A percentile compares a stretch with the other conserved stretches of the same genome.
phyloP scores from a whole-genome alignment of 805 yeast species.

The Vanderwaltozyma verrucispora region DNA sequence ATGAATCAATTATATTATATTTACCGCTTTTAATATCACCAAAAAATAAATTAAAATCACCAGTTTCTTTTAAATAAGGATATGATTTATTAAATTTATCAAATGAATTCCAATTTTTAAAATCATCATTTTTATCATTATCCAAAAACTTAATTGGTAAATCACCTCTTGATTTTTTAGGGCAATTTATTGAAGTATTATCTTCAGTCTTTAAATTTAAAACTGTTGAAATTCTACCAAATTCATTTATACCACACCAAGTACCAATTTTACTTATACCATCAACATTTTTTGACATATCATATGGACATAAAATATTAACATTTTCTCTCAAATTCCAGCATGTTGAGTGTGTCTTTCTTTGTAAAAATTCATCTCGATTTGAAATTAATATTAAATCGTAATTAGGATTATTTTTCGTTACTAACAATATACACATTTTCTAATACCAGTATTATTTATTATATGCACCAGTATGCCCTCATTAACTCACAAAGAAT shows the following conservation, averaged over 20 bases:
- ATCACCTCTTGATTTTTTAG: slow-evolving; percentile 34
- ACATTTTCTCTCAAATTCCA: slow-evolving; percentile 19
- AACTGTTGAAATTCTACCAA: slow-evolving; percentile 57
- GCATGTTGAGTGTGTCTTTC: slow-evolving; percentile 60
- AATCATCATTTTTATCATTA: slow-evolving; percentile 11
- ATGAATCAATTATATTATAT: slow-evolving; percentile 22
- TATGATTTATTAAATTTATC: slow-evolving; percentile 16
- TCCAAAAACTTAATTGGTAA: slow-evolving; percentile 34
- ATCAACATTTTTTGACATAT: slow-evolving; percentile 38
- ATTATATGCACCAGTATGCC: too few species aligned
- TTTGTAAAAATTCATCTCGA: slow-evolving; percentile 71
- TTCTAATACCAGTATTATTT: not conserved
- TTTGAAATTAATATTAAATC: slow-evolving; percentile 72
- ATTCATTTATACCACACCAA: slow-evolving; percentile 69
- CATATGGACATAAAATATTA: slow-evolving; percentile 54
- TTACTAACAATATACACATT: slow-evolving; percentile 74
- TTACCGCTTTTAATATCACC: slow-evolving; percentile 23
- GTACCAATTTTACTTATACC: slow-evolving; percentile 58
- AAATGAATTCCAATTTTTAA: slow-evolving; percentile 20
- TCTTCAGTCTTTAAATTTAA: slow-evolving; percentile 54
- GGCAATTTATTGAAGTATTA: not conserved
- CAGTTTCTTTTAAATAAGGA: slow-evolving; percentile 14
- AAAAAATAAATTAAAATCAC: slow-evolving; percentile 30
- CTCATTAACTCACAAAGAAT: too few species aligned
- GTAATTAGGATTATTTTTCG: slow-evolving; percentile 61